Conservation (phyloP, 345 rosid genomes). For the Syzygium jambos region DNA sequence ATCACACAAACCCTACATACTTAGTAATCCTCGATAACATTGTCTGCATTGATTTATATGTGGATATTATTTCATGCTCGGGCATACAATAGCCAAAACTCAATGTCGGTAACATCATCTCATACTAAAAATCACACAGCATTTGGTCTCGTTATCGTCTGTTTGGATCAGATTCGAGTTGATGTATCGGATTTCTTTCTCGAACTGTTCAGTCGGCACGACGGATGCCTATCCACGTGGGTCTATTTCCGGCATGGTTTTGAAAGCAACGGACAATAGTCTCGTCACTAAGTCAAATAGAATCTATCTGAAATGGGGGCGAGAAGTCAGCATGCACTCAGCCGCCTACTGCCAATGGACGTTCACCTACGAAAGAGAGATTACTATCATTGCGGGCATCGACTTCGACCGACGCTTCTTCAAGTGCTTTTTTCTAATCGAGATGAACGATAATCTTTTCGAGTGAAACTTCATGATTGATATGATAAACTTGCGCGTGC, state of each 20-base stretch:
- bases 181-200: neutral
- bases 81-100: neutral
- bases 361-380: neutral
- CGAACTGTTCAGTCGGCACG: neutral
- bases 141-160: neutral
- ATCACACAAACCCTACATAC: neutral
- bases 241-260: neutral
- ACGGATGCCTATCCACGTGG: neutral
- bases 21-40: neutral
- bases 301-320: neutral
- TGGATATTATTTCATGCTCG: neutral
- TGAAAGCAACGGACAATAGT: neutral
- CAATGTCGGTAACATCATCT: neutral
- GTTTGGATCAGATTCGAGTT: neutral
- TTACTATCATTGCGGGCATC: neutral
- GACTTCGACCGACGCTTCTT: neutral
- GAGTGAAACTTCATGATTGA: neutral
- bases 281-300: neutral
- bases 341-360: neutral
- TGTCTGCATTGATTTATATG: neutral
- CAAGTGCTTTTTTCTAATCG: neutral
- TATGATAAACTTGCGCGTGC: neutral
- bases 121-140: neutral
- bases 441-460: neutral
- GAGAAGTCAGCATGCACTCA: constrained; percentile 14